These are phyloP conservation scores for Eudorina sp. DNA, from an alignment of 139 green algal genomes.

Conservation along the genomic window DNA sequence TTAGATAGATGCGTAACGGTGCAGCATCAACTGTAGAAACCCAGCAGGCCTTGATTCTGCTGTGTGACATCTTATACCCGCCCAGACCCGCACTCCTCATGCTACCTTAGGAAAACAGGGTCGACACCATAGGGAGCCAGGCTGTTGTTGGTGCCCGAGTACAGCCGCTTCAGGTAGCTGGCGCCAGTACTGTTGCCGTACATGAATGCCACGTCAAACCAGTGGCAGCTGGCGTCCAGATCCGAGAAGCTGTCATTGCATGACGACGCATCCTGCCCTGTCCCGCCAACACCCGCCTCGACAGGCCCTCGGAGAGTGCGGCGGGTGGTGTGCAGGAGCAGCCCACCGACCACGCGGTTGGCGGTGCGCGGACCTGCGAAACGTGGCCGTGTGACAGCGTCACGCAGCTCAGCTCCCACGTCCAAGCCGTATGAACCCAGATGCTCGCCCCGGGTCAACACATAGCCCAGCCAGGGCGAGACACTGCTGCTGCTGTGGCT, in stretches of 20 bases:
- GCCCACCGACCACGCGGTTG: conserved; percentile 60
- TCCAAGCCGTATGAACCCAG: background rate
- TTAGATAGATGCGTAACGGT: no score
- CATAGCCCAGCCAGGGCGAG: conserved; percentile 26
- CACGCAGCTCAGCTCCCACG: background rate
- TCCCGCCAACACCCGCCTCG: background rate
- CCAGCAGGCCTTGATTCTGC: no score
- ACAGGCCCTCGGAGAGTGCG: background rate
- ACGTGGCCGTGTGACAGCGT: background rate
- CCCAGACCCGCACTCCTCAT: no score
- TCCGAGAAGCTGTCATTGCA: conserved; percentile 29
- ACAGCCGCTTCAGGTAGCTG: conserved; percentile 36
- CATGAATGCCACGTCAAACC: conserved; percentile 38
- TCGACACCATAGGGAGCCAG: conserved; percentile 59
- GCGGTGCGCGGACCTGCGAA: conserved; percentile 14
- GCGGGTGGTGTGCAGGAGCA: conserved; percentile 64
- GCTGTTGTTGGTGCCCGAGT: conserved; percentile 23
- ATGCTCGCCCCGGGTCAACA: background rate
- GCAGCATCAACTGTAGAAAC: no score
- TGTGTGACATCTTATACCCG: no score
- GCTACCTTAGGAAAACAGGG: conserved; percentile 57
- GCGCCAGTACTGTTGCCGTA: background rate
- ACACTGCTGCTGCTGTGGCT: background rate
- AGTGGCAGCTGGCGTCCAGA: conserved; percentile 51
- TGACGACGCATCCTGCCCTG: no score